These are phyloP conservation scores for Pseudogymnoascus sp. DNA, from an alignment of 2,329 filamentous ascomycete species.

Conservation along the genomic window DNA sequence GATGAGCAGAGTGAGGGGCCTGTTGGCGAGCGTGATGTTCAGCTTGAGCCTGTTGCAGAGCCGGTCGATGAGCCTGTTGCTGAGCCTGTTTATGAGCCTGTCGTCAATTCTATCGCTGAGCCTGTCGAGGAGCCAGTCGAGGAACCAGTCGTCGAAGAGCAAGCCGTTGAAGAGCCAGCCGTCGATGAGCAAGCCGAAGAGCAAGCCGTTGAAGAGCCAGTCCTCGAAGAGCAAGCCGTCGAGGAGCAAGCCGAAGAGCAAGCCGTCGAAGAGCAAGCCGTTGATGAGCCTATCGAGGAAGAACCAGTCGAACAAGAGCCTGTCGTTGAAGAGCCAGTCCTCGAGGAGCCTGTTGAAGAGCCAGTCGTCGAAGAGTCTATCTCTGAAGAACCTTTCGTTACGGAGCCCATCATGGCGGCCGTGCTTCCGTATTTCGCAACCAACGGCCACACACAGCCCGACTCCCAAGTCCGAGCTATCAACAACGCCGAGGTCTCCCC, in stretches of 20 bases:
- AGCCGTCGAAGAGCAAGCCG: neutral
- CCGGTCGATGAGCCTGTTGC: neutral
- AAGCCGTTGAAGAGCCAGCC: neutral
- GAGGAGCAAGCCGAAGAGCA: neutral
- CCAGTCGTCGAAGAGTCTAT: neutral
- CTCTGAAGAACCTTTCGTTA: neutral
- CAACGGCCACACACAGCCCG: neutral
- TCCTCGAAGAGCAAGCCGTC: neutral
- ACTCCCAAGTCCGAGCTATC: neutral
- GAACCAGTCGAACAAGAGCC: neutral
- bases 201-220: neutral
- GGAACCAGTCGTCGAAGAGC: neutral
- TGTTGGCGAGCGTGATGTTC: neutral
- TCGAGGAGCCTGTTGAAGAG: neutral
- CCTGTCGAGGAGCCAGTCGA: neutral
- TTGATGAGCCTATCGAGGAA: too few species aligned
- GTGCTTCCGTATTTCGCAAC: neutral
- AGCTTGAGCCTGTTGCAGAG: neutral
- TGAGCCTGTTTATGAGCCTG: neutral
- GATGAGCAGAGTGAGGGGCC: neutral
- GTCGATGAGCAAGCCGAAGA: neutral
- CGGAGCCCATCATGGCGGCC: neutral
- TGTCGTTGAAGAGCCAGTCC: neutral
- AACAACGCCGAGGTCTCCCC: neutral
- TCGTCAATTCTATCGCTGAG: neutral